Evolutionary conservation across 371 early-diverging fungal genomes (phyloP).

Genomic region (Circinella umbellata): DNA sequence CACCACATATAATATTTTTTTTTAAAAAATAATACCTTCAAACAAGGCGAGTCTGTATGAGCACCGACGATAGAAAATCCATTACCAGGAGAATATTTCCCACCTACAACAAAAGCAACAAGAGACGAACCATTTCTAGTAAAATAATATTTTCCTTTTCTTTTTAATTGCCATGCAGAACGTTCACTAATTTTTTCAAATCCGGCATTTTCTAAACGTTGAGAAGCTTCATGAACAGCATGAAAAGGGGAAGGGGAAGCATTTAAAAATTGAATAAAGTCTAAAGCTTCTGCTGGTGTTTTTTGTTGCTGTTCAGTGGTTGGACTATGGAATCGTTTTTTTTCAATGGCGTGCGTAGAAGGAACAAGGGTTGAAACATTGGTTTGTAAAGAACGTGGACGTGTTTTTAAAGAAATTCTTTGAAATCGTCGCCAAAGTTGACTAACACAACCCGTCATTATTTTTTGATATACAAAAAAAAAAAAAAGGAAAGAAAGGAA

Average conservation of each 20-base stretch:
- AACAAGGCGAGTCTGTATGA: constrained; percentile 97
- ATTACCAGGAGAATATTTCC: constrained; percentile 80
- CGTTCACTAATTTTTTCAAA: constrained; percentile 89
- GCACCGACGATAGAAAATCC: constrained; percentile 93
- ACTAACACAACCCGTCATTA: neutral
- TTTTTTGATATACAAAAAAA: neutral
- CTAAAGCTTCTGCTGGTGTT: constrained; percentile 27
- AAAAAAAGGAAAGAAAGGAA: neutral
- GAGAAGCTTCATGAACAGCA: constrained; percentile 77
- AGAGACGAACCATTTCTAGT: constrained; percentile 93
- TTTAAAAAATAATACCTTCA: constrained; percentile 87
- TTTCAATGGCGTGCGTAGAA: neutral
- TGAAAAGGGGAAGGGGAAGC: constrained; percentile 95
- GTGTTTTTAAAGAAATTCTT: neutral
- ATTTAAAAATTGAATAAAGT: constrained; percentile 89
- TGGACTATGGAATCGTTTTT: neutral
- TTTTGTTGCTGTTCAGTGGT: neutral
- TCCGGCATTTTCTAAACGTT: constrained; percentile 70
- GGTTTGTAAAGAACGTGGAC: neutral
- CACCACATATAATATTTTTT: no score
- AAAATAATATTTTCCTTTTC: constrained; percentile 92
- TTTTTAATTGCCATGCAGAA: constrained; percentile 72
- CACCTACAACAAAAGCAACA: constrained; percentile 94
- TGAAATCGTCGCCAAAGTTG: neutral
- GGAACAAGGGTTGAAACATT: neutral